A percentile compares a stretch with the other conserved stretches of the same genome.
Evolutionary conservation across 2,329 filamentous ascomycete species (phyloP).

Genomic region (Trichophaea hybrida): DNA sequence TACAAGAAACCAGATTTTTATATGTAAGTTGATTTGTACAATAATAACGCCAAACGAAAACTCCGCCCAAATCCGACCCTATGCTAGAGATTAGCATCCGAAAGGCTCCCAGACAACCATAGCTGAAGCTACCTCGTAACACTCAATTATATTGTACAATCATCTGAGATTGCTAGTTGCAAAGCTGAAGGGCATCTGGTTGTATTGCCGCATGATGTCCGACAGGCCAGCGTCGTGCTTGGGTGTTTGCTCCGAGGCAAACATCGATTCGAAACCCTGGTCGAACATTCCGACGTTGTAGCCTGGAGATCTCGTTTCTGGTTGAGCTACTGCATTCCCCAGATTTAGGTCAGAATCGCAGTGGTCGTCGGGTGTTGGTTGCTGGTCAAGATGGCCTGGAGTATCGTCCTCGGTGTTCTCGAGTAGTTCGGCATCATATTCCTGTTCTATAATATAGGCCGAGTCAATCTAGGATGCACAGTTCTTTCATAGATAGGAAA

Average conservation of each 20-base stretch:
- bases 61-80: too few species aligned
- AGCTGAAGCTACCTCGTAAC: background rate
- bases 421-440: constrained; percentile 71
- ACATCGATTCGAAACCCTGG: constrained; percentile 21
- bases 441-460: constrained; percentile 63
- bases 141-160: constrained; percentile 1
- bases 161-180: constrained; percentile 17
- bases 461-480: constrained; percentile 55
- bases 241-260: constrained; percentile 16
- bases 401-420: constrained; percentile 70
- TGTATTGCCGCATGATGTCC: constrained; percentile 22
- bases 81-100: too few species aligned
- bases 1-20: too few species aligned
- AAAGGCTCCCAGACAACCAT: background rate
- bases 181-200: constrained; percentile 19
- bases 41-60: too few species aligned
- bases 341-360: constrained; percentile 15
- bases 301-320: background rate
- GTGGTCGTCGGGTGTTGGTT: constrained; percentile 16
- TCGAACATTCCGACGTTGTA: constrained; percentile 13
- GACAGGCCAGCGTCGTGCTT: constrained; percentile 20
- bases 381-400: constrained; percentile 19
- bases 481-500: constrained; percentile 37
- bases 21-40: too few species aligned
- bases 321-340: constrained; percentile 7